phyloP scores from a whole-genome alignment of 192 early-diverging fungal genomes.

The Umbelopsis isabellina region DNA sequence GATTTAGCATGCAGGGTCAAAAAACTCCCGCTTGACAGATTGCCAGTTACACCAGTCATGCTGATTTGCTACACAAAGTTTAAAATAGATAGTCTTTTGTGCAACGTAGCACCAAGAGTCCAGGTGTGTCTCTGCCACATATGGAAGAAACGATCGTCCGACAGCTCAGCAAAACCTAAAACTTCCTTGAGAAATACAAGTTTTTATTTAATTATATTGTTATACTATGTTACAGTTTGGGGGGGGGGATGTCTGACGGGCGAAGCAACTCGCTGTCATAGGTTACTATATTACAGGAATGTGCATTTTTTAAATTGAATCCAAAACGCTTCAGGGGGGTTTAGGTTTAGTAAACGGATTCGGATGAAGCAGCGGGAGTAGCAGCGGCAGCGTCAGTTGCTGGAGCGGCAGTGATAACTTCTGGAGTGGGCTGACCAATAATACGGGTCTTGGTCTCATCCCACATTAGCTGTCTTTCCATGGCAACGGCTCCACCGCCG shows the following conservation, averaged over 20 bases:
- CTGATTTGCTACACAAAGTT: background rate
- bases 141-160: conserved; percentile 19
- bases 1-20: background rate
- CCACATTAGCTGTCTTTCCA: conserved; percentile 62
- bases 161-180: background rate
- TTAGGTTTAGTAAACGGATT: background rate
- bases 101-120: conserved; percentile 10
- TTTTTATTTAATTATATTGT: background rate
- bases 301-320: too few relatives aligned
- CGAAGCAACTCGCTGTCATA: background rate
- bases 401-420: conserved; percentile 6
- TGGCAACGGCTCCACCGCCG: conserved; percentile 50
- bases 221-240: conserved; percentile 5
- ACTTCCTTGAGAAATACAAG: background rate
- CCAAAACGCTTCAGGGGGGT: too few relatives aligned
- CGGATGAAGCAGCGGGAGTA: conserved; percentile 7
- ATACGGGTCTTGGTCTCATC: conserved; percentile 58
- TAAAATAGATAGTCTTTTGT: conserved; percentile 5
- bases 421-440: conserved; percentile 19
- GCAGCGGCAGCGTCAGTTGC: conserved; percentile 2
- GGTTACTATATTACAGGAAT: conserved; percentile 6
- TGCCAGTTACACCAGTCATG: background rate
- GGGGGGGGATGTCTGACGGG: too few relatives aligned
- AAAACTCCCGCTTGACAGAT: background rate
- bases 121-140: conserved; percentile 16